Evolutionary conservation across 2,329 filamentous ascomycete genomes (phyloP).

Genomic region (Beauveria sp.): DNA sequence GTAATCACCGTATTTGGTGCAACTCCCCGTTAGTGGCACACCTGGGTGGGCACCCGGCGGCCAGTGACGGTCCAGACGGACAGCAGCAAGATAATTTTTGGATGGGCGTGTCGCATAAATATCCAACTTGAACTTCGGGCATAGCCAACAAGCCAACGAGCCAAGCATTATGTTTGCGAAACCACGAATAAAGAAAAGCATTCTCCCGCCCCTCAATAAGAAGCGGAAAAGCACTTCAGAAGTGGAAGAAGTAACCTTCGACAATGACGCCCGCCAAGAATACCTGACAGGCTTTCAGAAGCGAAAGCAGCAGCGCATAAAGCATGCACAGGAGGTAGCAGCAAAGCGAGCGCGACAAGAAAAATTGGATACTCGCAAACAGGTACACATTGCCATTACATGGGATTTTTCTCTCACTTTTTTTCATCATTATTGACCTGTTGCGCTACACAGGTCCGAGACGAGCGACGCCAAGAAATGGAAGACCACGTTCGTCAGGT

Average conservation of each 20-base stretch:
- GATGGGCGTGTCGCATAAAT: background rate
- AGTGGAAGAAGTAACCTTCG: slow-evolving; percentile 80
- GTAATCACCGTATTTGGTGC: slow-evolving; percentile 5
- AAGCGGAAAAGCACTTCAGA: slow-evolving; percentile 53
- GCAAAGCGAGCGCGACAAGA: slow-evolving; percentile 72
- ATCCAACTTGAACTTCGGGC: background rate
- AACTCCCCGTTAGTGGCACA: slow-evolving; percentile 19
- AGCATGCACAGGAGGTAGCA: slow-evolving; percentile 76
- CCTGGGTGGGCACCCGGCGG: background rate
- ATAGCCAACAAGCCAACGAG: background rate
- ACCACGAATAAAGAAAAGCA: slow-evolving; percentile 50
- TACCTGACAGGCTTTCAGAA: slow-evolving; percentile 96
- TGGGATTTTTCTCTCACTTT: background rate
- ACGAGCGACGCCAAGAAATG: slow-evolving; percentile 74
- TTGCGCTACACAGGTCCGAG: slow-evolving; percentile 56
- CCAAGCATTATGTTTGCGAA: slow-evolving; percentile 41
- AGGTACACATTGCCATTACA: slow-evolving; percentile 46
- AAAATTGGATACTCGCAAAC: slow-evolving; percentile 63
- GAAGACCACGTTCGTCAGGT: slow-evolving; percentile 75
- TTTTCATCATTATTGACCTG: background rate
- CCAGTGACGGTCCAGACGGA: background rate
- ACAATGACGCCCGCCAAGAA: slow-evolving; percentile 69
- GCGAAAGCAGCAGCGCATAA: slow-evolving; percentile 78
- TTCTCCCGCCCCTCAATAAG: slow-evolving; percentile 54
- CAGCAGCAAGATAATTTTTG: slow-evolving; percentile 8